Evolutionary conservation across 371 early-diverging fungal species (phyloP), one percentile per base, ranked within the genome.

Genomic region (Lichtheimia corymbifera): DNA sequence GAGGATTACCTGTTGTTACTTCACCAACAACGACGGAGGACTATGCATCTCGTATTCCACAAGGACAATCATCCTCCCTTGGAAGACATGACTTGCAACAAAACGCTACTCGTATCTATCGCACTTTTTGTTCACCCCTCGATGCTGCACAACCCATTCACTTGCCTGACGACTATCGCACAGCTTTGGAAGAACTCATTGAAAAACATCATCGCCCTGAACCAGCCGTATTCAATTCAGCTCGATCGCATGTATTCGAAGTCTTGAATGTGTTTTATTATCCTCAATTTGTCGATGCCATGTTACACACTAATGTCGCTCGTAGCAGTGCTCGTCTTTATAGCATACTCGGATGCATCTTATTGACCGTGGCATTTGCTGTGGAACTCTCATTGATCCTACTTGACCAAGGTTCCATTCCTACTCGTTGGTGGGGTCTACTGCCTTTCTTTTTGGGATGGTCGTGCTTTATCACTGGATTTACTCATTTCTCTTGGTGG

Each of bases 191-290:
- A 40, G 67, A 69, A n/a, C 27, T 77, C 28, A 58, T 81, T 35
- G 76, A 76, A 44, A 64, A 66, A 18, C 71, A 78, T 18, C 70
- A 74, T 25, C 69, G 77, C 24, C 77, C 81, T 13, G 81, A 81
- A 25, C 81, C 81, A 9, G 40, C 74, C 15, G 73, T 81, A 3
- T 81, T 78, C 67, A 76, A 81, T 30, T 77, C 81, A 25, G 76
- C 81, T 1, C 58, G 71, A 22, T 55, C 72, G 0, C 73, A 81
- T 55, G 76, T 81, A 5, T 81, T 70, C 57, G 81, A 81, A 50
- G 62, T 81, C 18, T 64, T 81, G 50, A 81, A 81, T 55, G 70
- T 81, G 12, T 78, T 77, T 58, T 81, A 71, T 55, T 81, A 81
- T 50, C 73, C 78, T 2, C 63, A 73, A 17, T 81, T 81, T 66